Evolutionary conservation across 805 yeast genomes (phyloP).

Genomic region (Candida palmyrensis): DNA sequence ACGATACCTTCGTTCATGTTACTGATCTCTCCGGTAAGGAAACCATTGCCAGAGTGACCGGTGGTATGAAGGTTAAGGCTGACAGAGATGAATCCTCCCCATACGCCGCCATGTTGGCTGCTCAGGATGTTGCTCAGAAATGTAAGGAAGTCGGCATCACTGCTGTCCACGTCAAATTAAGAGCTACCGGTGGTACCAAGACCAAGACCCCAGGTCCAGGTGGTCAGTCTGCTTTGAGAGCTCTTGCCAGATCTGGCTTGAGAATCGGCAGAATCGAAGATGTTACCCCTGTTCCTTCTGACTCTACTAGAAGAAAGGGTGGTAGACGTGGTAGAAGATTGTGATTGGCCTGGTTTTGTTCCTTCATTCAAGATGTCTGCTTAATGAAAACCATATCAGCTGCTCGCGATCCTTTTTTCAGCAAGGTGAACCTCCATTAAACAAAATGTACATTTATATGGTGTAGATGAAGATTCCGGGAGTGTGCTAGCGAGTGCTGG

Average conservation of each 20-base stretch:
- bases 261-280: constrained; percentile 99
- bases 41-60: constrained; percentile 99
- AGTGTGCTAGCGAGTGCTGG: no score
- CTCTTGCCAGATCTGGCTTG: constrained; percentile 99
- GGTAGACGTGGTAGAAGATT: constrained; percentile 99
- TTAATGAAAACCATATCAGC: no score
- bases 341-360: constrained; percentile 38
- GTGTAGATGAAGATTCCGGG: no score
- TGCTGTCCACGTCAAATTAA: constrained; percentile 98
- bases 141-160: constrained; percentile 99
- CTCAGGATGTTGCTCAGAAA: constrained; percentile 98
- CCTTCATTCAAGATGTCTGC: no score
- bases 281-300: constrained; percentile 99
- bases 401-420: no score
- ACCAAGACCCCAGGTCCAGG: constrained; percentile 99
- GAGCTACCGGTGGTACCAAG: constrained; percentile 99
- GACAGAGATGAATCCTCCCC: constrained; percentile 99
- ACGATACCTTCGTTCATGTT: constrained; percentile 99
- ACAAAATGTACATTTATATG: no score
- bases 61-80: constrained; percentile 99
- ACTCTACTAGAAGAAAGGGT: constrained; percentile 99
- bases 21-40: constrained; percentile 99
- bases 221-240: constrained; percentile 99
- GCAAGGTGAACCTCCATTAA: no score
- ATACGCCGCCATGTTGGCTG: constrained; percentile 99